Percentiles rank a stretch among this genome's conserved stretches.
These are phyloP conservation scores for Chaetomium sp. DNA, from an alignment of 2,329 filamentous ascomycete species.

Conservation along the genomic window DNA sequence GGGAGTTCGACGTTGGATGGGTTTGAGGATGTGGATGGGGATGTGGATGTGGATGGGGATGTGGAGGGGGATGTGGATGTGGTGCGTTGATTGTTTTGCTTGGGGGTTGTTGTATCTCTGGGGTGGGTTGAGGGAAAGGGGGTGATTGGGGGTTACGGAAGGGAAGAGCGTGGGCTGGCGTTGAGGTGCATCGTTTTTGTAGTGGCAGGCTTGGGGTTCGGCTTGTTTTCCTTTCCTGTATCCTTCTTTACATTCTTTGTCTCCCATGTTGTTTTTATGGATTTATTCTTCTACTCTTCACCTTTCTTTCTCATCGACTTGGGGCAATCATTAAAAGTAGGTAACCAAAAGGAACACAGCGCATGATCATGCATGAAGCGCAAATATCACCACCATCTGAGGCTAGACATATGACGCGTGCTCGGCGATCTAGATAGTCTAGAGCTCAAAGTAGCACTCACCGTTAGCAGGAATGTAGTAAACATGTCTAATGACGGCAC, in stretches of 20 bases:
- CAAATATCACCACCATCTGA: neutral
- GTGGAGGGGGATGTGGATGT: slow-evolving; percentile 5
- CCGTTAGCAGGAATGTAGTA: neutral
- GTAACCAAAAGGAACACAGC: neutral
- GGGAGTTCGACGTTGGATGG: slow-evolving; percentile 33
- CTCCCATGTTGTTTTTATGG: neutral
- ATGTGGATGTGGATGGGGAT: slow-evolving; percentile 18
- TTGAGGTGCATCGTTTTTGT: neutral
- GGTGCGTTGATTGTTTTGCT: neutral
- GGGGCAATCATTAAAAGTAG: neutral
- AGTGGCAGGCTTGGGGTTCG: neutral
- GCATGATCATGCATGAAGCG: neutral
- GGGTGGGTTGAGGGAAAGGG: neutral
- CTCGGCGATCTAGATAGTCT: neutral
- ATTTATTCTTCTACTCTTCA: neutral
- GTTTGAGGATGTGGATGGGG: slow-evolving; percentile 35
- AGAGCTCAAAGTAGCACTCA: neutral
- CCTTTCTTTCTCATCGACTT: neutral
- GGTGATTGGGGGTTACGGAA: neutral
- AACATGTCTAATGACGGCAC: too few relatives aligned
- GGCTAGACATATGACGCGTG: neutral
- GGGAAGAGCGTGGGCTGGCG: neutral
- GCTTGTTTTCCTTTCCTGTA: neutral
- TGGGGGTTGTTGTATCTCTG: neutral
- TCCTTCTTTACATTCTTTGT: neutral